phyloP scores from a whole-genome alignment of 192 early-diverging fungal species.

The Coemansia sp. region DNA sequence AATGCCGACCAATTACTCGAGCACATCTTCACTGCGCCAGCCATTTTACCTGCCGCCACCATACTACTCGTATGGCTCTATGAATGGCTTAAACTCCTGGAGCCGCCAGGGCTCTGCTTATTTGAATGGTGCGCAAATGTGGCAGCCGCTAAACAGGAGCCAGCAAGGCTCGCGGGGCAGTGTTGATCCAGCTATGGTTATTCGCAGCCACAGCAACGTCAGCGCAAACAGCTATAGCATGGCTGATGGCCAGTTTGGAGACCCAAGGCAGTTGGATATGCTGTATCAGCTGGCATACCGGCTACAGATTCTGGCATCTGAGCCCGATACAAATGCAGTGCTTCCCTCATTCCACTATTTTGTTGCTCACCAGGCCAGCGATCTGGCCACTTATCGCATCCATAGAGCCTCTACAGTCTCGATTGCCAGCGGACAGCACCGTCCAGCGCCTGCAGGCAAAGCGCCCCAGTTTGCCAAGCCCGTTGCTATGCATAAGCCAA shows the following conservation, averaged over 20 bases:
- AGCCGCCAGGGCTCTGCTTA: constrained; percentile 38
- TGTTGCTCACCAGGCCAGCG: constrained; percentile 25
- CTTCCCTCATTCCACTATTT: constrained; percentile 45
- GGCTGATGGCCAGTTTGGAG: constrained; percentile 1
- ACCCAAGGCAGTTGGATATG: constrained; percentile 35
- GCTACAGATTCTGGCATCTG: constrained; percentile 39
- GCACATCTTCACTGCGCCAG: constrained; percentile 14
- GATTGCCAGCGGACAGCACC: constrained; percentile 3
- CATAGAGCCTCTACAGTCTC: constrained; percentile 42
- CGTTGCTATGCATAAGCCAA: not conserved
- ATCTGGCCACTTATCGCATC: constrained; percentile 25
- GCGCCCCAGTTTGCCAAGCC: not conserved
- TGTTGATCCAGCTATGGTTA: constrained; percentile 21
- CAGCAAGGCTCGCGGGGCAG: constrained; percentile 27
- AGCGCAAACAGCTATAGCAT: not conserved
- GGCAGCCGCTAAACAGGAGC: constrained; percentile 2
- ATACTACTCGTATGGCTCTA: constrained; percentile 19
- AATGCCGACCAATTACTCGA: not conserved
- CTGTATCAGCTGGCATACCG: constrained; percentile 40
- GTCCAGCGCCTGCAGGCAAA: not conserved
- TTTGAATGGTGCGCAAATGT: constrained; percentile 11
- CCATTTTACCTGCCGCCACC: constrained; percentile 30
- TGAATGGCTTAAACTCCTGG: constrained; percentile 15
- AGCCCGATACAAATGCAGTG: constrained; percentile 24
- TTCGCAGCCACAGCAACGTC: constrained; percentile 1